A percentile compares a stretch with the other conserved stretches of the same genome.
These are phyloP conservation scores for Elaeis guineensis DNA, from an alignment of 176 grass and related monocot species.

Conservation along the genomic window DNA sequence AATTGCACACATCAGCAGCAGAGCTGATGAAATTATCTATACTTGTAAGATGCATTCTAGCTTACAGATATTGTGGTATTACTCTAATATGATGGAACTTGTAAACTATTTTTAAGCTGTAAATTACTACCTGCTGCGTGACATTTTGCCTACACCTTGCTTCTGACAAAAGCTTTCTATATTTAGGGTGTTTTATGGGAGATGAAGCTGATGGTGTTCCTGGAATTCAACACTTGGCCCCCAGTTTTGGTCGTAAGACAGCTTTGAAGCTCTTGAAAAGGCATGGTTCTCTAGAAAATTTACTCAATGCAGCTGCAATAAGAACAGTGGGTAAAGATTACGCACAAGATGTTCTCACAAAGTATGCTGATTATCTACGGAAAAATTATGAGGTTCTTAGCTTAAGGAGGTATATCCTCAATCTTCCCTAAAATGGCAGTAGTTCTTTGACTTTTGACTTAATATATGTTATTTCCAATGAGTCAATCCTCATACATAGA, in stretches of 20 bases:
- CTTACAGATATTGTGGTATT: too few species aligned
- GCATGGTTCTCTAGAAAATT: conserved; percentile 81
- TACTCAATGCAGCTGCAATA: conserved; percentile 56
- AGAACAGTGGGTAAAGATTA: conserved; percentile 86
- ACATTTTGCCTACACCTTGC: too few species aligned
- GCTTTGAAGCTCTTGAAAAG: conserved; percentile 77
- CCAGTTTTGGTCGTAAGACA: conserved; percentile 76
- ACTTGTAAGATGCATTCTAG: too few species aligned
- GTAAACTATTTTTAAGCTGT: too few species aligned
- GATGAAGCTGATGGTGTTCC: conserved; percentile 93
- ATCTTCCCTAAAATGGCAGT: background rate
- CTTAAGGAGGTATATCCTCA: conserved; percentile 46
- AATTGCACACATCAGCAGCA: too few species aligned
- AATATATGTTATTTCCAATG: too few species aligned
- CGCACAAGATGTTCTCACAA: conserved; percentile 70
- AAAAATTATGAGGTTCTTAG: conserved; percentile 87
- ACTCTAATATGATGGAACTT: too few species aligned
- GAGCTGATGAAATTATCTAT: too few species aligned
- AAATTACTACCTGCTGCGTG: too few species aligned
- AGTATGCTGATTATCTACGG: conserved; percentile 79
- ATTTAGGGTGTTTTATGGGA: conserved; percentile 51
- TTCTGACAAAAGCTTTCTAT: background rate
- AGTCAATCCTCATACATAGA: too few species aligned
- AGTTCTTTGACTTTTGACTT: background rate
- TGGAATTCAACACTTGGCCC: conserved; percentile 79